These are phyloP conservation scores for Alternaria panax DNA, from an alignment of 2,329 filamentous ascomycete species.

Conservation along the genomic window DNA sequence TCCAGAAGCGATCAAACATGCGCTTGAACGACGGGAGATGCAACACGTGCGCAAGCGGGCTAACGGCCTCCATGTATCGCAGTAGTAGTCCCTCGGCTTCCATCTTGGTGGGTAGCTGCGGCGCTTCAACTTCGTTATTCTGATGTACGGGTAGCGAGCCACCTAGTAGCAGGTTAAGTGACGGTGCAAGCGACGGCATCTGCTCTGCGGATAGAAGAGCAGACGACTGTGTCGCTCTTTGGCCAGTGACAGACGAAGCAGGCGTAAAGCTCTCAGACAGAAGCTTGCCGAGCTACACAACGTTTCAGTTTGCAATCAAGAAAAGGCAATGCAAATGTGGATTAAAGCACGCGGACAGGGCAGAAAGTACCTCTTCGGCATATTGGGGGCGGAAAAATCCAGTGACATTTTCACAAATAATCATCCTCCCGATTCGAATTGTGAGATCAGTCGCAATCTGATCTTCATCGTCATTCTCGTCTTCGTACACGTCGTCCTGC, in stretches of 20 bases:
- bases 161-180: constrained; percentile 45
- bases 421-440: constrained; percentile 50
- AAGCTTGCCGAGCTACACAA: constrained; percentile 48
- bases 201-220: constrained; percentile 47
- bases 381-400: constrained; percentile 51
- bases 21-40: constrained; percentile 49
- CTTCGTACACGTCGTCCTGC: constrained; percentile 49
- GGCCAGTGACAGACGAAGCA: constrained; percentile 46
- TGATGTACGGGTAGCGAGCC: constrained; percentile 39
- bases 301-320: constrained; percentile 34
- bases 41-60: constrained; percentile 48
- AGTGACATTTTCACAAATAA: constrained; percentile 51
- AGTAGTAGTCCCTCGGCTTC: constrained; percentile 47
- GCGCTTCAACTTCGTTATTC: constrained; percentile 39
- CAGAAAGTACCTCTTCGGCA: constrained; percentile 49
- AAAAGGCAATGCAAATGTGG: constrained; percentile 8
- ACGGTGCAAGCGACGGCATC: constrained; percentile 48
- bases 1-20: constrained; percentile 48
- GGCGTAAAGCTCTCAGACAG: constrained; percentile 44
- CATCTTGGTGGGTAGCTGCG: constrained; percentile 45
- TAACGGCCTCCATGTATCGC: constrained; percentile 47
- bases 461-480: constrained; percentile 50
- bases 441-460: constrained; percentile 49
- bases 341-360: constrained; percentile 21
- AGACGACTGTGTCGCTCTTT: constrained; percentile 46